Conservation (phyloP, 2,329 filamentous ascomycete genomes). For the Blastomyces parvus region DNA sequence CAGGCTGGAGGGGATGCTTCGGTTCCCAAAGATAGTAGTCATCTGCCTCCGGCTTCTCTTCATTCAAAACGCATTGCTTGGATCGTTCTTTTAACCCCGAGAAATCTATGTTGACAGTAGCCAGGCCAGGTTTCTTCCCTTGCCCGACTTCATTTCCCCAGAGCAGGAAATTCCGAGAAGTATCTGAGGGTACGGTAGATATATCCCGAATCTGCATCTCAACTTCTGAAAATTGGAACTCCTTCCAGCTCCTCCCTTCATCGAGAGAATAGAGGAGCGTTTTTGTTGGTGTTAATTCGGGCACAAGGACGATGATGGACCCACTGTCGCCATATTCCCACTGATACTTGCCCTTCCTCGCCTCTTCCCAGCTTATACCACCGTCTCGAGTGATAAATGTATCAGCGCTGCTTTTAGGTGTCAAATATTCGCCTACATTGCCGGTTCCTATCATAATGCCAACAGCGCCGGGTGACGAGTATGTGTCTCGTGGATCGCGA, state of each 20-base stretch:
- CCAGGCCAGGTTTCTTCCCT: slow-evolving; percentile 42
- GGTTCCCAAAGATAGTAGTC: slow-evolving; percentile 85
- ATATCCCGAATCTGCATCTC: slow-evolving; percentile 69
- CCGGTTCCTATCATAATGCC: slow-evolving; percentile 86
- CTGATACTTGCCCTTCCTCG: slow-evolving; percentile 79
- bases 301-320: slow-evolving; percentile 79
- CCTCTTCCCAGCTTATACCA: slow-evolving; percentile 76
- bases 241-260: slow-evolving; percentile 68
- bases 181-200: slow-evolving; percentile 79
- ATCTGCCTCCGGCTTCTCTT: slow-evolving; percentile 48
- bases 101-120: slow-evolving; percentile 83
- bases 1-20: slow-evolving; percentile 64
- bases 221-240: slow-evolving; percentile 61
- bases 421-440: slow-evolving; percentile 71
- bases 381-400: slow-evolving; percentile 88
- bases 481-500: slow-evolving; percentile 69
- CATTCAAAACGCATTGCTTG: slow-evolving; percentile 56
- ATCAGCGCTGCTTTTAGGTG: slow-evolving; percentile 59
- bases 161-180: slow-evolving; percentile 80
- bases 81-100: slow-evolving; percentile 61
- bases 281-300: slow-evolving; percentile 58
- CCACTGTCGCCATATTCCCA: slow-evolving; percentile 97
- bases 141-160: slow-evolving; percentile 58
- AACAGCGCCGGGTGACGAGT: slow-evolving; percentile 76
- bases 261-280: slow-evolving; percentile 66